Evolutionary conservation across 768 basidiomycete genomes (phyloP).

Genomic region (Tricholoma furcatifolium): DNA sequence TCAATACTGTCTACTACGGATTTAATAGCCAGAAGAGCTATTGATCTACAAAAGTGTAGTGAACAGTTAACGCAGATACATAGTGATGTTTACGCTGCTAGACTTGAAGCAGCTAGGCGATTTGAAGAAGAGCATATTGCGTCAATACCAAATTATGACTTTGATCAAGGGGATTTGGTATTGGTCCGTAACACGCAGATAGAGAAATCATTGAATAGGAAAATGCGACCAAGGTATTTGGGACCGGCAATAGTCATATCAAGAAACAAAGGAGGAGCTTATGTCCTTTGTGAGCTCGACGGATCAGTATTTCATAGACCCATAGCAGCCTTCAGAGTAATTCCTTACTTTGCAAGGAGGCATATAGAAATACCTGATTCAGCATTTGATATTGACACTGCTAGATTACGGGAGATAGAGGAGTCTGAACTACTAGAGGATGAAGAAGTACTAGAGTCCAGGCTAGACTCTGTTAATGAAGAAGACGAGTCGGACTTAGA

Average conservation of each 20-base stretch:
- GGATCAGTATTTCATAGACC: too few relatives aligned
- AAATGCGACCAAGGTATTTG: not conserved
- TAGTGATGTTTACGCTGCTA: not conserved
- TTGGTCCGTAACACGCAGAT: slow-evolving; percentile 33
- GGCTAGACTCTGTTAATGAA: too few relatives aligned
- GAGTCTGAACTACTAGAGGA: too few relatives aligned
- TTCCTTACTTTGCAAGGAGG: too few relatives aligned
- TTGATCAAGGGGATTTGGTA: slow-evolving; percentile 30
- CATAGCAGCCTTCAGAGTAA: too few relatives aligned
- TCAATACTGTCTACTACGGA: slow-evolving; percentile 20
- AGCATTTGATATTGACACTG: too few relatives aligned
- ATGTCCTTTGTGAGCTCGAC: not conserved
- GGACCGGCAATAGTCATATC: not conserved
- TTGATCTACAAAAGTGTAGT: slow-evolving; percentile 15
- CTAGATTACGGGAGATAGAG: too few relatives aligned
- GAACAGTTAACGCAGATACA: not conserved
- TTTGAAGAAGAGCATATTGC: slow-evolving; percentile 20
- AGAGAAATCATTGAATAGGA: not conserved
- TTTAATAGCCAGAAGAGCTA: slow-evolving; percentile 20
- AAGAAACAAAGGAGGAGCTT: not conserved
- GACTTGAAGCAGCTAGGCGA: not conserved
- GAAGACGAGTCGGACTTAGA: too few relatives aligned
- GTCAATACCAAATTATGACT: slow-evolving; percentile 25
- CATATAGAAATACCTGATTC: too few relatives aligned
- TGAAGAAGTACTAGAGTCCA: too few relatives aligned